Evolutionary conservation across 805 yeast species (phyloP).

Genomic region (Kodamaea fukazawae): DNA sequence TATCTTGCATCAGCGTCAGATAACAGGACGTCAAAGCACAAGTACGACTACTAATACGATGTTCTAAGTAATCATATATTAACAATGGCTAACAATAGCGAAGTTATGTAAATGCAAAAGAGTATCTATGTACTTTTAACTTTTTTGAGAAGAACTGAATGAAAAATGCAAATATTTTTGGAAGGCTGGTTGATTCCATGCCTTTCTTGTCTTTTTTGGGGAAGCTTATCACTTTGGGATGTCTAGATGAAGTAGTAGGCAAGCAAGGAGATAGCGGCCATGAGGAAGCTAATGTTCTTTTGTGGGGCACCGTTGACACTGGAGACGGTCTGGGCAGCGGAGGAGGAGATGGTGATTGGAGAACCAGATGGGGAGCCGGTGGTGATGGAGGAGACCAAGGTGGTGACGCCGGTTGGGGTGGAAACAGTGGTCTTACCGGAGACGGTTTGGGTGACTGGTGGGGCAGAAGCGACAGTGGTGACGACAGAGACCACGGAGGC

Average conservation of each 20-base stretch:
- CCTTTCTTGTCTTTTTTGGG: too few relatives aligned
- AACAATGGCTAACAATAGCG: too few relatives aligned
- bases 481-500: background rate
- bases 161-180: background rate
- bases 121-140: too few relatives aligned
- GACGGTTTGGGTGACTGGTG: background rate
- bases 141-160: too few relatives aligned
- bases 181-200: too few relatives aligned
- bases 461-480: background rate
- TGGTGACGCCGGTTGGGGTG: conserved; percentile 1
- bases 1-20: too few relatives aligned
- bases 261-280: conserved; percentile 11
- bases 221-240: too few relatives aligned
- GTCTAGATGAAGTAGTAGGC: conserved; percentile 6
- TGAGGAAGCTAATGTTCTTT: conserved; percentile 6
- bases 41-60: too few relatives aligned
- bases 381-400: conserved; percentile 3
- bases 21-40: too few relatives aligned
- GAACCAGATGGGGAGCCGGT: conserved; percentile 1
- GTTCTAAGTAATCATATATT: too few relatives aligned
- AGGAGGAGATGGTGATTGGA: background rate
- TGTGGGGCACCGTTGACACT: conserved; percentile 1
- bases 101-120: too few relatives aligned
- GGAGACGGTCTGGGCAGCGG: background rate
- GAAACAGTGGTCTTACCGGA: conserved; percentile 2